phyloP scores from a whole-genome alignment of 2,329 filamentous ascomycete species.

The Apiospora hydei region DNA sequence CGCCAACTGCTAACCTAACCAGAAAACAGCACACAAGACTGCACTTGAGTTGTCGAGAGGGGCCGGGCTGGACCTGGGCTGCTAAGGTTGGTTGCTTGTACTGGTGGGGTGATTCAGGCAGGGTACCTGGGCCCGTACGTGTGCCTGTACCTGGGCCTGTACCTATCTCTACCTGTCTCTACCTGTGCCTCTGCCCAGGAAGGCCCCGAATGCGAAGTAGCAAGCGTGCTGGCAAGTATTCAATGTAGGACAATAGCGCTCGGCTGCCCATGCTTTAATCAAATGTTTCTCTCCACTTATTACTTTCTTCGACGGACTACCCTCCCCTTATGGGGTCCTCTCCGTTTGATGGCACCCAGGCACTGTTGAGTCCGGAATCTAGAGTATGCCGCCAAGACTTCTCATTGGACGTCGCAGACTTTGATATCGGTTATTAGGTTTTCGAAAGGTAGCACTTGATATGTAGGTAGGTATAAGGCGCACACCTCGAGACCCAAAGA shows the following conservation, averaged over 20 bases:
- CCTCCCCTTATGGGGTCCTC: constrained; percentile 10
- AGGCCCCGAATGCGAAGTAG: neutral
- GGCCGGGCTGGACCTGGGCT: neutral
- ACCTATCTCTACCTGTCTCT: neutral
- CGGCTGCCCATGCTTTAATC: constrained; percentile 16
- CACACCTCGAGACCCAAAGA: neutral
- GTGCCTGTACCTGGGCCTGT: neutral
- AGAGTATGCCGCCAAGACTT: neutral
- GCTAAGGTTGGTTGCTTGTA: neutral
- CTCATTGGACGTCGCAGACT: neutral
- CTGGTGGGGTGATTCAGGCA: constrained; percentile 10
- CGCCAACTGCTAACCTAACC: neutral
- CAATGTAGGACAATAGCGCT: constrained; percentile 1
- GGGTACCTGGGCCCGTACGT: neutral
- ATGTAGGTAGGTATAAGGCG: neutral
- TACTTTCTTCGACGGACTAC: constrained; percentile 14
- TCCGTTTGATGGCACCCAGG: constrained; percentile 4
- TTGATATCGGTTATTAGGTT: constrained; percentile 13
- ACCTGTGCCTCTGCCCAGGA: neutral
- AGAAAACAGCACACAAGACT: neutral
- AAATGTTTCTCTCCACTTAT: neutral
- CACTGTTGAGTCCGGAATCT: constrained; percentile 13
- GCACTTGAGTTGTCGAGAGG: constrained; percentile 12
- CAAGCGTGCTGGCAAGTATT: neutral
- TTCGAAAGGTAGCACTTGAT: neutral